phyloP scores from a whole-genome alignment of 2,329 filamentous ascomycete species.

The Colletotrichum nymphaeae region DNA sequence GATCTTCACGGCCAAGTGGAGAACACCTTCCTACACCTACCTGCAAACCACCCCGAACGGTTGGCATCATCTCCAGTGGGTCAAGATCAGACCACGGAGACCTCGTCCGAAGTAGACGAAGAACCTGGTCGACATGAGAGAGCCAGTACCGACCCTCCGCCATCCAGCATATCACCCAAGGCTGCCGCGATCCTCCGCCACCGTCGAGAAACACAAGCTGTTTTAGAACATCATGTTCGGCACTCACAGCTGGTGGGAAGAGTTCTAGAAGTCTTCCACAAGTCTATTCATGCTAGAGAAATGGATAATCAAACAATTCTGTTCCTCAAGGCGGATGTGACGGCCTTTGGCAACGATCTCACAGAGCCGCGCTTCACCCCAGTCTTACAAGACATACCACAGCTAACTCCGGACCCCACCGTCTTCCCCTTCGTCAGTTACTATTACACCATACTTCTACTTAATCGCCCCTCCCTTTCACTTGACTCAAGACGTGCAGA shows the following conservation, averaged over 20 bases:
- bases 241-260: conserved; percentile 21
- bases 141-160: too few species aligned
- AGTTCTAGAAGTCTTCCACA: conserved; percentile 29
- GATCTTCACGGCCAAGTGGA: not conserved
- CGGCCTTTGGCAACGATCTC: conserved; percentile 28
- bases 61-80: not conserved
- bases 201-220: conserved; percentile 15
- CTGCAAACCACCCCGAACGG: conserved; percentile 22
- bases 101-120: not conserved
- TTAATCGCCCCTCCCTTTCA: conserved; percentile 49
- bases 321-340: conserved; percentile 30
- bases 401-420: conserved; percentile 13
- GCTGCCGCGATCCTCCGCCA: conserved; percentile 8
- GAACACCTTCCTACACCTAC: conserved; percentile 21
- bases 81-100: not conserved
- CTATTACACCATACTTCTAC: conserved; percentile 46
- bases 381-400: not conserved
- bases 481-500: conserved; percentile 33
- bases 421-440: conserved; percentile 38
- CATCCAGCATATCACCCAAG: not conserved
- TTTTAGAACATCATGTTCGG: conserved; percentile 20
- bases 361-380: not conserved
- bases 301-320: conserved; percentile 15
- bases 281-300: conserved; percentile 24
- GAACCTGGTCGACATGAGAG: not conserved